Evolutionary conservation across 1,139 yeast genomes (phyloP).

Genomic region (Debaryomycetaceae sp.): DNA sequence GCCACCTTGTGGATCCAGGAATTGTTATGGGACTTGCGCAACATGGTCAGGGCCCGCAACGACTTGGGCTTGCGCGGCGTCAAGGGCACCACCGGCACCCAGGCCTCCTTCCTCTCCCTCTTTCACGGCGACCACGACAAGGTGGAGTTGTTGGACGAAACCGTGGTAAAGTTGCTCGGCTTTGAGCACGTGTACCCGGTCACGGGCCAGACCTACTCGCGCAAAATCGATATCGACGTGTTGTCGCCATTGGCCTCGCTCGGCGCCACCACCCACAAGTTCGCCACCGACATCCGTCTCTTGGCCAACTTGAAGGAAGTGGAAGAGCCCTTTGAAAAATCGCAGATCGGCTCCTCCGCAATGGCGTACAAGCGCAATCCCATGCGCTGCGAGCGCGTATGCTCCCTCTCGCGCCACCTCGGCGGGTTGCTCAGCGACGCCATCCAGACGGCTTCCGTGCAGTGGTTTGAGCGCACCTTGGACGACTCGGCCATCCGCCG

Average conservation of each 20-base stretch:
- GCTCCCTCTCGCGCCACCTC: constrained; percentile 91
- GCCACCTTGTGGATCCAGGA: constrained; percentile 98
- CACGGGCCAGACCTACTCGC: constrained; percentile 96
- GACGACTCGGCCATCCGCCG: constrained; percentile 98
- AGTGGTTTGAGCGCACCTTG: constrained; percentile 98
- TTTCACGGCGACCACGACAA: constrained; percentile 96
- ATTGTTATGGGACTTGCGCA: constrained; percentile 94
- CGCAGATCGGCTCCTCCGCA: constrained; percentile 95
- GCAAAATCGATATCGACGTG: constrained; percentile 94
- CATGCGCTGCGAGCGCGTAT: constrained; percentile 98
- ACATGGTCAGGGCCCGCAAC: constrained; percentile 90
- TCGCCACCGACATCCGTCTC: constrained; percentile 93
- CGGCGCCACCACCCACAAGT: constrained; percentile 95
- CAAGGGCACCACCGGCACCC: constrained; percentile 99
- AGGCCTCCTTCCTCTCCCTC: constrained; percentile 86
- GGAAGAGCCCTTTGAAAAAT: constrained; percentile 97
- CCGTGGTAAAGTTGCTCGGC: constrained; percentile 87
- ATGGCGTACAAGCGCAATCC: constrained; percentile 99
- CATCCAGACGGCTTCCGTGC: constrained; percentile 92
- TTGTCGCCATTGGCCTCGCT: constrained; percentile 87
- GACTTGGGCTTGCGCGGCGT: constrained; percentile 97
- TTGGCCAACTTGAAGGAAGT: constrained; percentile 94
- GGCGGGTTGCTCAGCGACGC: constrained; percentile 90
- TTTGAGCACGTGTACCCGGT: constrained; percentile 94
- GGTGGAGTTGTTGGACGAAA: constrained; percentile 84